Base-by-base conservation (phyloP, 768 basidiomycete species). In the Heimioporus sp. region DNA sequence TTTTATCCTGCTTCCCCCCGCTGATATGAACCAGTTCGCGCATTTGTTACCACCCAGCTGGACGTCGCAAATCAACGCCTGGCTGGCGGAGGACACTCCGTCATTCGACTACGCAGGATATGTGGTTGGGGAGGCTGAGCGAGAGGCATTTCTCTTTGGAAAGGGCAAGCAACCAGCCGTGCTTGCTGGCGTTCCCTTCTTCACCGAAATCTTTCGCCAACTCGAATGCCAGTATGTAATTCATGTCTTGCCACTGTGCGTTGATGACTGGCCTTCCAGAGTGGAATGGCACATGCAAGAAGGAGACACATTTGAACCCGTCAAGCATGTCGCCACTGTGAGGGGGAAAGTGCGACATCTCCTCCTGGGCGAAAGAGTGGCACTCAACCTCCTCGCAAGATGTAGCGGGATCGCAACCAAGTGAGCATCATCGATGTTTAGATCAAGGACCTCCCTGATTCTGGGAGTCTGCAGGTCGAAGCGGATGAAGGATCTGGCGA, bases 361-460 rank as follows among this genome's bases (percentile, higher is more conserved):
- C 51, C 81, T 99, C 13, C 76, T 98, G 10, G 96, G 94, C 36
- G 97, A 99, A 69, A 79, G 96, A 42, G 84, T 97, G 39, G 95
- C 92, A 10, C 76, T 99, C 61, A 98, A 98, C 67, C 78, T 95
- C 52, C 78, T 99, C 47, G 93, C 97, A 10, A 77, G 97, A 60
- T 98, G 96, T 71, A 94, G 92, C 59, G 97, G 97, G 5, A 98
- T 98, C 57, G 96, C 96, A 16, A 96, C 93, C 28, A 88, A 89
- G 94, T 95, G 63, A 69, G 84, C 65, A 28, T 30, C 3, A 19
- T 39, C 21, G 39, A 48, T 20, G 31, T 45, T 43, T 9, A 7
- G 10, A 39, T 28, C 43, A 15, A 46, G 31, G 2, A 8, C 10
- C 21, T 43, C 19, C 5, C 42, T 51, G 21, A 62, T 21, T 13